Evolutionary conservation across 140 eudicot species (phyloP).

Genomic region (Bidens hawaiensis): DNA sequence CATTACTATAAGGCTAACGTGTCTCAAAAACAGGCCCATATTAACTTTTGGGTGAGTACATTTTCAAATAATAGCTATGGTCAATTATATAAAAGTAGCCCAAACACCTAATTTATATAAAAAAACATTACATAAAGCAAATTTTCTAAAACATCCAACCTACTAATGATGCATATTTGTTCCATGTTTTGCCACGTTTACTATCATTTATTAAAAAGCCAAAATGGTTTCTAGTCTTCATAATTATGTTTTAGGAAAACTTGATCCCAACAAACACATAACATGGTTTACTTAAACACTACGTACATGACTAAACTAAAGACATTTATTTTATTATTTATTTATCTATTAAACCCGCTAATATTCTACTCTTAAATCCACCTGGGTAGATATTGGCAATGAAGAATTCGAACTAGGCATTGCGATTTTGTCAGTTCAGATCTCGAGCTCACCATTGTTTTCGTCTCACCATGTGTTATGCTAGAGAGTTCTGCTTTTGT

Average conservation of each 20-base stretch:
- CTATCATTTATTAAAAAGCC: neutral
- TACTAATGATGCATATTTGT: neutral
- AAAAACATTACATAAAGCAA: neutral
- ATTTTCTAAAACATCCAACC: neutral
- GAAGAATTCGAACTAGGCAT: too few species aligned
- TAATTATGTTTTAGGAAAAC: neutral
- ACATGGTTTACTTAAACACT: neutral
- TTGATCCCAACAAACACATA: neutral
- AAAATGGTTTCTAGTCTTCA: neutral
- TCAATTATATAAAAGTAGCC: constrained; percentile 14
- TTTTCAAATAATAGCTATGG: neutral
- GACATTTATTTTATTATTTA: too few species aligned
- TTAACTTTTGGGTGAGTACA: neutral
- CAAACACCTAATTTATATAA: constrained; percentile 5
- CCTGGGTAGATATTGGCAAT: too few species aligned
- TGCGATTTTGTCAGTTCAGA: too few species aligned
- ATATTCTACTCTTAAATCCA: too few species aligned
- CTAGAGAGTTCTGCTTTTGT: too few species aligned
- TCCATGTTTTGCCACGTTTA: neutral
- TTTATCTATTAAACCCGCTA: too few species aligned
- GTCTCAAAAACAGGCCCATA: constrained; percentile 4
- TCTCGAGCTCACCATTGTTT: too few species aligned
- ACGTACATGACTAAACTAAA: neutral
- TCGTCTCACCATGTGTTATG: too few species aligned
- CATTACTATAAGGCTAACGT: constrained; percentile 6